Evolutionary conservation across 148 eudicot species (phyloP).

Genomic region (Chenopodium album): DNA sequence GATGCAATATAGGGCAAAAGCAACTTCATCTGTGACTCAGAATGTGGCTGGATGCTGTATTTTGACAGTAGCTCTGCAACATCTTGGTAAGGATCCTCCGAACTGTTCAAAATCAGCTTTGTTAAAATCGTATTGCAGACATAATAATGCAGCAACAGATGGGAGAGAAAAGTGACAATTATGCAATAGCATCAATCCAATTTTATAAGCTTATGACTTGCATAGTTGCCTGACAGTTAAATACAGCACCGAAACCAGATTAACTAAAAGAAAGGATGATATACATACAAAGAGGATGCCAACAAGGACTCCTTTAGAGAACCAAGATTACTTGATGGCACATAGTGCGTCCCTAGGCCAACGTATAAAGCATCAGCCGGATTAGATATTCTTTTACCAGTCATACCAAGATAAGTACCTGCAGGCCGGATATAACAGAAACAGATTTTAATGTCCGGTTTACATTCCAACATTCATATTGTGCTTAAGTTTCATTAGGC

Average conservation of each 20-base stretch:
- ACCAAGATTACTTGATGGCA: conserved; percentile 70
- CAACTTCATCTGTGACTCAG: conserved; percentile 59
- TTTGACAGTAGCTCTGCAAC: conserved; percentile 43
- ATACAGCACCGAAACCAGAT: background rate
- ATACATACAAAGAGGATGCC: conserved; percentile 68
- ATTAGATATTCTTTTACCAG: conserved; percentile 79
- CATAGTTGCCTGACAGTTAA: background rate
- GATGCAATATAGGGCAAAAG: conserved; percentile 73
- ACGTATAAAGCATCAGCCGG: conserved; percentile 92
- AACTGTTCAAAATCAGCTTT: conserved; percentile 34
- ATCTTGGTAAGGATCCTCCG: conserved; percentile 63
- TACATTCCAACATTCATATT: background rate
- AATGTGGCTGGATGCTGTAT: conserved; percentile 56
- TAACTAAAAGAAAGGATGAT: background rate
- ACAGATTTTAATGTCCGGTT: background rate
- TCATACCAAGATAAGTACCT: conserved; percentile 94
- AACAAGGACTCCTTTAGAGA: conserved; percentile 64
- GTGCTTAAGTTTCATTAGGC: background rate
- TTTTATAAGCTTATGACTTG: too few relatives aligned
- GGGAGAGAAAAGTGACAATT: background rate
- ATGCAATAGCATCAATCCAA: background rate
- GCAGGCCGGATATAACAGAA: background rate
- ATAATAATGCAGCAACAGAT: background rate
- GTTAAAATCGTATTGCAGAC: background rate
- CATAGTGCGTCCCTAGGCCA: conserved; percentile 85